Percentiles rank a stretch among this genome's conserved stretches.
These are phyloP conservation scores for Rhynchospora breviuscula DNA, from an alignment of 176 grass and related monocot genomes.

Conservation along the genomic window DNA sequence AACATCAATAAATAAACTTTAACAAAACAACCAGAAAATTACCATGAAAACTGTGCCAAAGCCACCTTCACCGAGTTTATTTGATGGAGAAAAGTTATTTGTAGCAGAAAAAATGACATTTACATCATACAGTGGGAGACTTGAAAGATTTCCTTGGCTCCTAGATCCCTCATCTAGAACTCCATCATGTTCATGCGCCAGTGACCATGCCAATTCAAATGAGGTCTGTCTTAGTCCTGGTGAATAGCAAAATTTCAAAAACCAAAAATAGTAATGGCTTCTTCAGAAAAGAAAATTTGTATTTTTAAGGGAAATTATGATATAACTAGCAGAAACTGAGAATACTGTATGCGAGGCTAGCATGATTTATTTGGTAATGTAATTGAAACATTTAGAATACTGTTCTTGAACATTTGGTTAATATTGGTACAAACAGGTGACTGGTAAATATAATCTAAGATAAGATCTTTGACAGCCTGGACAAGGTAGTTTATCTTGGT, in stretches of 20 bases:
- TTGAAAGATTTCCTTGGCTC: constrained; percentile 15
- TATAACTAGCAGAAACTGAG: too few species aligned
- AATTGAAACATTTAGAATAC: not conserved
- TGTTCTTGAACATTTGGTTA: not conserved
- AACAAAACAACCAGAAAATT: not conserved
- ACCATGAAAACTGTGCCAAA: constrained; percentile 74
- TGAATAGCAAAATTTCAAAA: not conserved
- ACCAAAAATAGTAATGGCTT: not conserved
- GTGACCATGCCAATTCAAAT: constrained; percentile 29
- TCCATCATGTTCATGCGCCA: constrained; percentile 24
- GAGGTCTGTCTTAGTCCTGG: constrained; percentile 25
- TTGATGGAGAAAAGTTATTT: constrained; percentile 34
- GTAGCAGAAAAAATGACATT: constrained; percentile 35
- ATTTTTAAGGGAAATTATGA: not conserved
- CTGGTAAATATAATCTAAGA: not conserved
- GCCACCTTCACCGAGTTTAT: constrained; percentile 62
- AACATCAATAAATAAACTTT: not conserved
- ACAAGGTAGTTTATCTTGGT: not conserved
- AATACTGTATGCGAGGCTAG: not conserved
- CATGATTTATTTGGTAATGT: not conserved
- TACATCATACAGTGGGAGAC: constrained; percentile 44
- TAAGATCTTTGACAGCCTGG: not conserved
- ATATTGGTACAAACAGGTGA: not conserved
- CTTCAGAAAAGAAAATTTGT: not conserved
- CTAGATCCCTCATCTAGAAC: constrained; percentile 26